phyloP scores from a whole-genome alignment of 1,284 basidiomycete genomes.

The Ustilago esculenta region DNA sequence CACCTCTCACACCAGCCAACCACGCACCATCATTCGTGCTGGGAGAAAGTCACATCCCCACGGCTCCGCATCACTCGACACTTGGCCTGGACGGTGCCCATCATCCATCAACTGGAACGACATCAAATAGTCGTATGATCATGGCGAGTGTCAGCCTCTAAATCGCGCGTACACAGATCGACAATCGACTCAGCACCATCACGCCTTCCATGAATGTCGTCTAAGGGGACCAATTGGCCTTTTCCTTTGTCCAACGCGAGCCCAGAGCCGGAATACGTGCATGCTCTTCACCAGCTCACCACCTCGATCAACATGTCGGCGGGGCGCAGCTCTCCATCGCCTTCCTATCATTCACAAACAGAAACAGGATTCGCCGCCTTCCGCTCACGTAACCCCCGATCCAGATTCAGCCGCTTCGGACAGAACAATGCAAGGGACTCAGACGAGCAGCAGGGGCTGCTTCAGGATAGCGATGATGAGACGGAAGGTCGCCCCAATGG shows the following conservation, averaged over 20 bases:
- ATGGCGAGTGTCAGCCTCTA: conserved; percentile 1
- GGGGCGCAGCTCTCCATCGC: conserved; percentile 36
- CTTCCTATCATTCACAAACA: conserved; percentile 33
- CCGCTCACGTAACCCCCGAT: conserved; percentile 33
- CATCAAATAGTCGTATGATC: not conserved
- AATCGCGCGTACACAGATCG: conserved; percentile 1
- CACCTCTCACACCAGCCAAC: not conserved
- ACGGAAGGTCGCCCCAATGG: not conserved
- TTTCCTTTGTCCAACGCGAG: conserved; percentile 12
- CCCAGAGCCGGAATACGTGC: conserved; percentile 18
- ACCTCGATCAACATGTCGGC: conserved; percentile 24
- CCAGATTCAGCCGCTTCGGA: conserved; percentile 42
- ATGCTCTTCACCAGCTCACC: conserved; percentile 17
- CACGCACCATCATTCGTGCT: not conserved
- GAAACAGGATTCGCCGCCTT: conserved; percentile 41
- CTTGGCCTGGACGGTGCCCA: no score
- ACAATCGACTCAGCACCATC: not conserved
- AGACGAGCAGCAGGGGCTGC: conserved; percentile 46
- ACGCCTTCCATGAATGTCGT: conserved; percentile 29
- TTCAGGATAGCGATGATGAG: conserved; percentile 32
- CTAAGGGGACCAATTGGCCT: conserved; percentile 9
- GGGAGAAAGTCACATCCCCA: no score
- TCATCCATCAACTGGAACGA: no score
- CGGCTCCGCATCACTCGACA: no score
- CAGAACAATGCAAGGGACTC: conserved; percentile 44